phyloP scores from a whole-genome alignment of 78 protist genomes.

The Chrysochromulina parva region DNA sequence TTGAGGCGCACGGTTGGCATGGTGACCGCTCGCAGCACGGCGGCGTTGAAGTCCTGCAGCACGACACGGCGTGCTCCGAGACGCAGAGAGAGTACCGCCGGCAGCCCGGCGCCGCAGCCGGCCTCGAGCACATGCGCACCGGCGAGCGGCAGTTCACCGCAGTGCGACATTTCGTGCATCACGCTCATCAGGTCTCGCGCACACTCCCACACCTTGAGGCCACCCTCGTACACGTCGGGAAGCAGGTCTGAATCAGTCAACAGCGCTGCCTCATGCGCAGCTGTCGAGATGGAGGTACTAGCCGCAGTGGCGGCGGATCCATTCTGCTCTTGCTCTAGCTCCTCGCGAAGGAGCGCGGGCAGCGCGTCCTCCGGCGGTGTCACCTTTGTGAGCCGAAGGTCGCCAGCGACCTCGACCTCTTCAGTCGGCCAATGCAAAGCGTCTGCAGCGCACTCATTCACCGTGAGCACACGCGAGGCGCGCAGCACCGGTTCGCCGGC shows the following conservation, averaged over 20 bases:
- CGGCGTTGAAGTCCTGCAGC: constrained; percentile 16
- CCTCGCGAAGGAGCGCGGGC: no score
- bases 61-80: not conserved
- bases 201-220: constrained; percentile 37
- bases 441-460: no score
- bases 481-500: no score
- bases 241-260: not conserved
- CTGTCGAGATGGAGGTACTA: not conserved
- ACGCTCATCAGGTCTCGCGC: not conserved
- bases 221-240: constrained; percentile 26
- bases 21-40: not conserved
- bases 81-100: not conserved
- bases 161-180: no score
- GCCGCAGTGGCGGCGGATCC: no score
- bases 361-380: no score
- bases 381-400: no score
- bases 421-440: no score
- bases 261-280: not conserved
- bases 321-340: no score
- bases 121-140: not conserved
- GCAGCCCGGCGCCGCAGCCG: constrained; percentile 8
- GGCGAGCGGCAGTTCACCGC: not conserved
- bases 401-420: no score
- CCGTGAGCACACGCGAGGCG: no score
- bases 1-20: not conserved